Conservation (phyloP, 129 eudicot species). For the Mikania micrantha region DNA sequence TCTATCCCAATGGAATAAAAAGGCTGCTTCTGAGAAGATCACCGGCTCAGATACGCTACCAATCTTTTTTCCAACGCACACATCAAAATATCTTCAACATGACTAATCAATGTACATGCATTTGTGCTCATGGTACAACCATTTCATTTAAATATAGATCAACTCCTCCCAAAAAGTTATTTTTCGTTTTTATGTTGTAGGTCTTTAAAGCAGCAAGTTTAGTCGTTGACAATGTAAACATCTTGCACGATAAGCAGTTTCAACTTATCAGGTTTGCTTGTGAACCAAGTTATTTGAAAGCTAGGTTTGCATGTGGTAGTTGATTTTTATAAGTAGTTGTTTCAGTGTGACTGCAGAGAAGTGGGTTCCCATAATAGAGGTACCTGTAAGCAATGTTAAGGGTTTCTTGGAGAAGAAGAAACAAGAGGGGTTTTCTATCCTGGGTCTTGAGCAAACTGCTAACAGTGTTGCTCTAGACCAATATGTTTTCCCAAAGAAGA, state of each 20-base stretch:
- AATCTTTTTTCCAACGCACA: too few species aligned
- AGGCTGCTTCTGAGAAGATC: too few species aligned
- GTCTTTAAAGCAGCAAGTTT: slow-evolving; percentile 89
- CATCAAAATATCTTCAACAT: neutral
- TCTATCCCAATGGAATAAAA: too few species aligned
- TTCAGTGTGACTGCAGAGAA: slow-evolving; percentile 96
- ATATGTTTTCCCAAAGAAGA: slow-evolving; percentile 58
- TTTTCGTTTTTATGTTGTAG: slow-evolving; percentile 27
- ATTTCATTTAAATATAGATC: neutral
- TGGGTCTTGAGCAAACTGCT: slow-evolving; percentile 98
- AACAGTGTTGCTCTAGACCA: slow-evolving; percentile 76
- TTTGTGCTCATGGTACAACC: neutral
- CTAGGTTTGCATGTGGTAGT: neutral
- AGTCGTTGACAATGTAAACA: slow-evolving; percentile 56
- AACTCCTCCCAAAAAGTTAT: neutral
- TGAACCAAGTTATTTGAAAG: neutral
- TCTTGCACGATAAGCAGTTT: slow-evolving; percentile 82
- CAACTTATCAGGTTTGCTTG: slow-evolving; percentile 80
- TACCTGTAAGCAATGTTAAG: slow-evolving; percentile 74
- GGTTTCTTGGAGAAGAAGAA: slow-evolving; percentile 79
- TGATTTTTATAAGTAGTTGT: neutral
- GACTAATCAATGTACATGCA: neutral
- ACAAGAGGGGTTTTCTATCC: slow-evolving; percentile 61
- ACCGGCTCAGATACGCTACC: too few species aligned
- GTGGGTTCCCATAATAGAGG: slow-evolving; percentile 91